Evolutionary conservation across 176 grass and related monocot genomes (phyloP), one percentile per base, ranked within the genome.

Genomic region (Pontederia paniculata): DNA sequence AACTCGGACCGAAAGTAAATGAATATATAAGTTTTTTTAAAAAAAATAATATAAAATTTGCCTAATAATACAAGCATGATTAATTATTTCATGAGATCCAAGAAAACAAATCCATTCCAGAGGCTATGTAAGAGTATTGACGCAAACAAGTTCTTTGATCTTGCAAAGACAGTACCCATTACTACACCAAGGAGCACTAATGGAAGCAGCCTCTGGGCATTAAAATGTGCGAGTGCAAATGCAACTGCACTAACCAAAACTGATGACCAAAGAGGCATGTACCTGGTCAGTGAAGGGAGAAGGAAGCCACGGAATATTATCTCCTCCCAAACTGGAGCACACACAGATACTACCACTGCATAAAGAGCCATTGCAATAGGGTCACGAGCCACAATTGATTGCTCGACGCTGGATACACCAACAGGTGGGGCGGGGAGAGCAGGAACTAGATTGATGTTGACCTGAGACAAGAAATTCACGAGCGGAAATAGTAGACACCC

Each of bases 241-340:
- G 82, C 79, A 51, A 72, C 71, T 31, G 93, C 79, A 59, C 93
- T 97, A 50, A 81, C 56, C 42, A 97, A 43, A 60, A 97, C 86
- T 1, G 93, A 82, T 59, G 74, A 86, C 65, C 72, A 70, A 37
- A 97, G 77, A 46, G 82, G 73, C 86, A 90, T 97, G 68, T 97
- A 90, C 23, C 82, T 70, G 3, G 93, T 97, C 41, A 97, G 61
- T 42, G 93, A 97, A 61, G 93, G 93, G 45, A 97, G 84, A 73
- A 97, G 87, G 66, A 97, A 97, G 44, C 93, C 91, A 57, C 93
- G 74, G 71, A 97, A 97, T 15, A 97, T 58, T 77, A 97, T 78
- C 66, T 97, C 93, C 76, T 97, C 93, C 93, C 93, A 97, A 70
- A 90, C 65, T 17, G 93, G 86, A 45, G 91, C 91, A 68, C 91